A percentile compares a stretch with the other conserved stretches of the same genome.
Evolutionary conservation across 306 rosid genomes (phyloP).

Genomic region (Cucurbita moschata): DNA sequence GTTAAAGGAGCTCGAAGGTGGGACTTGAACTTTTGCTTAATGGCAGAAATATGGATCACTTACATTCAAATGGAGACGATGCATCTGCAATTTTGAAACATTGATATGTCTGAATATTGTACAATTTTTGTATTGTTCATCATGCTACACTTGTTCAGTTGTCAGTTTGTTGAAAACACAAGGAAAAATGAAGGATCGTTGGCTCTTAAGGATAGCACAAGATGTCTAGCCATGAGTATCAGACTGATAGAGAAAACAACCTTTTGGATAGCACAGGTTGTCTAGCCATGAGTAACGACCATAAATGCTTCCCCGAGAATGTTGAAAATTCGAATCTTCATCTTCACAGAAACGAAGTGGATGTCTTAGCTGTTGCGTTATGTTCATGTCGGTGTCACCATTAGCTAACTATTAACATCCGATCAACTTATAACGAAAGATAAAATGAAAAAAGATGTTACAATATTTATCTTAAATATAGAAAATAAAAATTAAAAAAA

Average conservation of each 20-base stretch:
- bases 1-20: neutral
- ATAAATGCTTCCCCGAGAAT: too few relatives aligned
- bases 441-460: too few relatives aligned
- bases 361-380: neutral
- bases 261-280: neutral
- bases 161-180: neutral
- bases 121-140: neutral
- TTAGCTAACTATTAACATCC: too few relatives aligned
- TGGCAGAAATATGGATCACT: neutral
- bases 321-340: too few relatives aligned
- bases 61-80: neutral
- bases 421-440: too few relatives aligned
- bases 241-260: neutral
- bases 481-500: too few relatives aligned
- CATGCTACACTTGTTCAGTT: neutral
- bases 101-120: neutral
- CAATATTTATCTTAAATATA: too few relatives aligned
- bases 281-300: neutral
- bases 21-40: neutral
- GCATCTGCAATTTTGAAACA: neutral
- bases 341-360: too few relatives aligned
- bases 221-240: neutral
- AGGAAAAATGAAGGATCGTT: neutral
- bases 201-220: neutral
- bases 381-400: neutral